phyloP scores from a whole-genome alignment of 352 stramenopile genomes.

The Phytophthora pistaciae region DNA sequence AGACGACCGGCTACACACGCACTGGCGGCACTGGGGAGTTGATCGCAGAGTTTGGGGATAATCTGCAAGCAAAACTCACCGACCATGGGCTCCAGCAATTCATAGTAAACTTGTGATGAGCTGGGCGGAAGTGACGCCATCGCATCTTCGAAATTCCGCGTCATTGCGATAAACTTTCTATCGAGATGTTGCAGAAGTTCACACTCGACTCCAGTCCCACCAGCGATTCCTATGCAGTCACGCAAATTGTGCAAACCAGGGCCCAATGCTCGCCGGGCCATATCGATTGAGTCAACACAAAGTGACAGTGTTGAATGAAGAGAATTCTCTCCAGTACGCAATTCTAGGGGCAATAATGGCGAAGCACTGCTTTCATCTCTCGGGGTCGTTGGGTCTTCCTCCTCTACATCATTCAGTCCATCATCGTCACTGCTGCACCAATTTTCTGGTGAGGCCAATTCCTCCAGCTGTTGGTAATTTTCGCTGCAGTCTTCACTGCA shows the following conservation, averaged over 20 bases:
- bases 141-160: slow-evolving; percentile 27
- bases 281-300: slow-evolving; percentile 59
- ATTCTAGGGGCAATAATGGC: background rate
- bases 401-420: too few relatives aligned
- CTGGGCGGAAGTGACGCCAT: background rate
- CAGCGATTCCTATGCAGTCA: background rate
- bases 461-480: slow-evolving; percentile 1
- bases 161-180: slow-evolving; percentile 36
- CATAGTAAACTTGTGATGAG: slow-evolving; percentile 10
- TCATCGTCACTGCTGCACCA: background rate
- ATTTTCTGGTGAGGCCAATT: slow-evolving; percentile 15
- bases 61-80: slow-evolving; percentile 69
- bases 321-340: slow-evolving; percentile 9
- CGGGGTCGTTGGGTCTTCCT: too few relatives aligned
- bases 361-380: background rate
- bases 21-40: slow-evolving; percentile 48
- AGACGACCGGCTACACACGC: slow-evolving; percentile 30
- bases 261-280: slow-evolving; percentile 48
- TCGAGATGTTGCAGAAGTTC: slow-evolving; percentile 46
- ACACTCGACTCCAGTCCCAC: slow-evolving; percentile 43
- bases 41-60: slow-evolving; percentile 56
- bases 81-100: slow-evolving; percentile 53
- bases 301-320: slow-evolving; percentile 31
- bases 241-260: slow-evolving; percentile 40
- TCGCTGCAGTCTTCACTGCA: background rate